Evolutionary conservation across 2,329 filamentous ascomycete genomes (phyloP).

Genomic region (Zasmidium citrigriseum): DNA sequence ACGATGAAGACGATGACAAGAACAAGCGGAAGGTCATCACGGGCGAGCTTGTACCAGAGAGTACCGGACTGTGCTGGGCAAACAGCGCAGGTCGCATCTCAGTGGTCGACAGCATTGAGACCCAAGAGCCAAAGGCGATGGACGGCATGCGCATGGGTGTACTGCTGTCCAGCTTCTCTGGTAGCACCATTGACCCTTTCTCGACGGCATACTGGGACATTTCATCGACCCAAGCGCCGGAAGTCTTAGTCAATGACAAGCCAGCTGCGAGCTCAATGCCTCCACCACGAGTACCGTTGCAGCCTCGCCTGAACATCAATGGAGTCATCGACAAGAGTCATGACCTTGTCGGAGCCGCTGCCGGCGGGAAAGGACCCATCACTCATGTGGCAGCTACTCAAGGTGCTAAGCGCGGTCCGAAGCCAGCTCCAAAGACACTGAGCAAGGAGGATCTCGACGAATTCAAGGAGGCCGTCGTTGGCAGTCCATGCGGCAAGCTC

Average conservation of each 20-base stretch:
- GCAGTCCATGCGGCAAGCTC: conserved; percentile 70
- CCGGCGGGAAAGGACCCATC: conserved; percentile 37
- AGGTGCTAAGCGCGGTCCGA: conserved; percentile 35
- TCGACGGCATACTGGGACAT: conserved; percentile 75
- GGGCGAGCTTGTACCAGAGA: conserved; percentile 73
- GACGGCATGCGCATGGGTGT: conserved; percentile 32
- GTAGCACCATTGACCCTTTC: conserved; percentile 77
- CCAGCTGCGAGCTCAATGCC: conserved; percentile 32
- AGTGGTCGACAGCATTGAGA: conserved; percentile 47
- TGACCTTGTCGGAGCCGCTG: conserved; percentile 31
- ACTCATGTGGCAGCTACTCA: conserved; percentile 28
- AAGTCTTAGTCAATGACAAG: conserved; percentile 19
- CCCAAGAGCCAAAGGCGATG: conserved; percentile 24
- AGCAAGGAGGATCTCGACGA: conserved; percentile 62
- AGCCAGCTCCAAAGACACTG: conserved; percentile 49
- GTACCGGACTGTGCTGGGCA: conserved; percentile 84
- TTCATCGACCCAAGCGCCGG: conserved; percentile 28
- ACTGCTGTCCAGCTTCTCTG: conserved; percentile 29
- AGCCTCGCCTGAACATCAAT: conserved; percentile 38
- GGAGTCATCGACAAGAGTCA: conserved; percentile 18
- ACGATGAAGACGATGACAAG: conserved; percentile 69
- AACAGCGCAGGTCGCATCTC: conserved; percentile 53
- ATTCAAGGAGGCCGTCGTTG: conserved; percentile 71
- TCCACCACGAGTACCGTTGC: conserved; percentile 44
- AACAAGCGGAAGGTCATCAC: conserved; percentile 60